Percentiles rank a stretch among this genome's conserved stretches.
These are phyloP conservation scores for Ailanthus altissimus DNA, from an alignment of 345 rosid species.

Conservation along the genomic window DNA sequence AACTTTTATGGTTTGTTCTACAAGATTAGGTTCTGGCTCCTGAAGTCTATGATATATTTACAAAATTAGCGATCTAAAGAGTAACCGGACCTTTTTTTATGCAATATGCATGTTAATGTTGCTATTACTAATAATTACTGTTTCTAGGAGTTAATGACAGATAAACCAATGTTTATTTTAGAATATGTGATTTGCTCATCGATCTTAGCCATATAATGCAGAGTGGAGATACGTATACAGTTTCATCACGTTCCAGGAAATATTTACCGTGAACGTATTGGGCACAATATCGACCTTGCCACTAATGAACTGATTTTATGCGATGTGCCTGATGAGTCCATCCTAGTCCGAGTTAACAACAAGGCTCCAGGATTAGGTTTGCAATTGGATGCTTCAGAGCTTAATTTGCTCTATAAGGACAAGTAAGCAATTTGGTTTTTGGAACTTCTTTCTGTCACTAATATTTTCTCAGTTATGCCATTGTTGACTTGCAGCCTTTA, in stretches of 20 bases:
- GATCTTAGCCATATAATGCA: constrained; percentile 18
- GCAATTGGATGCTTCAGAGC: constrained; percentile 78
- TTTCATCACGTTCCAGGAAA: constrained; percentile 72
- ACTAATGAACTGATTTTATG: constrained; percentile 68
- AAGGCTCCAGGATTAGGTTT: constrained; percentile 74
- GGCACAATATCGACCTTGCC: constrained; percentile 49
- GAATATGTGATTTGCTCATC: too few species aligned
- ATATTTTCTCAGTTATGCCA: not conserved
- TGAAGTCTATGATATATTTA: not conserved
- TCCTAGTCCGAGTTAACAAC: constrained; percentile 68
- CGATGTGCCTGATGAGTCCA: constrained; percentile 70
- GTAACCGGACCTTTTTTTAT: not conserved
- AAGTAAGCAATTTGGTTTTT: constrained; percentile 33
- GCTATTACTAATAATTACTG: too few species aligned
- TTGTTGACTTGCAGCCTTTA: too few species aligned
- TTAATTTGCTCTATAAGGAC: constrained; percentile 75
- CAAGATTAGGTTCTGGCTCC: not conserved
- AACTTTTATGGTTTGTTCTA: not conserved
- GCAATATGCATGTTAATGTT: too few species aligned
- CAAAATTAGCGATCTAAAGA: not conserved
- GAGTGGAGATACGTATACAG: constrained; percentile 73
- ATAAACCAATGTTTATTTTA: too few species aligned
- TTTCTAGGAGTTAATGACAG: too few species aligned
- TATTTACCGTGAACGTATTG: constrained; percentile 56
- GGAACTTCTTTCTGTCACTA: not conserved